Base-by-base conservation (phyloP, 495 filamentous ascomycete species). In the Jackrogersella multiformis region DNA sequence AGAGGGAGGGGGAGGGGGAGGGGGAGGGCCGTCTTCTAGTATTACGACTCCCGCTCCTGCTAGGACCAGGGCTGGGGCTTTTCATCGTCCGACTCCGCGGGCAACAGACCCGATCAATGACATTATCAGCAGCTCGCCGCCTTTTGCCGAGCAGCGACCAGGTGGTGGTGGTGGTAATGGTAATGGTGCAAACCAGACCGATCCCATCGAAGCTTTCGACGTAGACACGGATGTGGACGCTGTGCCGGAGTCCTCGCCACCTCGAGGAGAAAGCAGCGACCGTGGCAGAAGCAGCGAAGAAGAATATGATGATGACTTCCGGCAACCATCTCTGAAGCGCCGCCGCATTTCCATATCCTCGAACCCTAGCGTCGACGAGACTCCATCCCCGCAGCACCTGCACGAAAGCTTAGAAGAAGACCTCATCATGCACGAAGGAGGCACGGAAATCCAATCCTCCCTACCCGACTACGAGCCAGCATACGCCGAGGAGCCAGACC, bases 161-260 rank as follows among this genome's bases (percentile, higher is more conserved):
- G 48, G 16, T 15, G 26, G 42, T 34, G 36, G 21, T 15, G n/a
- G 16, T 21, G 41, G 7, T 5, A 20, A 23, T 4, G 41, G 41
- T 2, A 10, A 9, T 15, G 21, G 21, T 26, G 21, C 10, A 21
- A 45, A 56, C 5, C 24, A 26, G 0, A 66, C 64, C 0, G 78
- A 80, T 45, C 66, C 71, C 5, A 78, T 79, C n/a, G 77, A 80
- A 34, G 23, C 38, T 10, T 38, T 21, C 15, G 71, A 75, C 7
- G 38, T 60, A 18, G 67, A 69, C 38, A 46, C 65, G 1, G 70
- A 74, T n/a, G 48, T 58, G 24, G 62, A 73, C 4, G 48, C 73
- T 13, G 66, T 69, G 21, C 65, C 64, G 1, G 70, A 73, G 55
- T 76, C 73, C 6, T 66, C 72, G n/a, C 66, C 68, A 1, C 30